Conservation (phyloP, 2,329 filamentous ascomycete species). For the Ascochyta clinopodiicola region DNA sequence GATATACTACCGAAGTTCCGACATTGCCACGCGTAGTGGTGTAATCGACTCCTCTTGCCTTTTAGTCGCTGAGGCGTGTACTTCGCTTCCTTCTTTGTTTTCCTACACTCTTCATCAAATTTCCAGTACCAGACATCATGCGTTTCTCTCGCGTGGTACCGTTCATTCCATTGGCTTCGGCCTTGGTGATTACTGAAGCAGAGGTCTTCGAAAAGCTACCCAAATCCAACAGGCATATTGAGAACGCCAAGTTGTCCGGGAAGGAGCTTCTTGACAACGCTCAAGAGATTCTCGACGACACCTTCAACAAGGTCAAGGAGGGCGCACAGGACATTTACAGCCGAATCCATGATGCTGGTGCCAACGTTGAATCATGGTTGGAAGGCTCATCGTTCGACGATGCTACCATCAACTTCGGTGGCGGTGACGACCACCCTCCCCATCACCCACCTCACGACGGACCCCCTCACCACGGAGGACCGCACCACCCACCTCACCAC, state of each 20-base stretch:
- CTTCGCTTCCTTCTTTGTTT: slow-evolving; percentile 13
- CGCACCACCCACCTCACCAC: slow-evolving; percentile 49
- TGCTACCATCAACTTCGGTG: slow-evolving; percentile 44
- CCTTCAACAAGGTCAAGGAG: slow-evolving; percentile 51
- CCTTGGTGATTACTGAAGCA: slow-evolving; percentile 62
- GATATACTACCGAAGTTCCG: slow-evolving; percentile 13
- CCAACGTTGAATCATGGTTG: slow-evolving; percentile 58
- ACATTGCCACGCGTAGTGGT: slow-evolving; percentile 33
- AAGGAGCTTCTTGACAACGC: slow-evolving; percentile 28
- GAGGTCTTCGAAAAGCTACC: slow-evolving; percentile 52
- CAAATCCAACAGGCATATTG: slow-evolving; percentile 31
- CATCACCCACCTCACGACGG: slow-evolving; percentile 26
- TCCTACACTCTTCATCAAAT: slow-evolving; percentile 10
- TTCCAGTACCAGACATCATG: slow-evolving; percentile 48
- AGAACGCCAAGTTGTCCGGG: slow-evolving; percentile 12
- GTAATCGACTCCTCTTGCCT: slow-evolving; percentile 39
- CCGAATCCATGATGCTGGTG: slow-evolving; percentile 53
- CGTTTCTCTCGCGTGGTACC: slow-evolving; percentile 58
- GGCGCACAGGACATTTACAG: slow-evolving; percentile 47
- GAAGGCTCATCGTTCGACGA: slow-evolving; percentile 45
- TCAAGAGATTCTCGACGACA: slow-evolving; percentile 53
- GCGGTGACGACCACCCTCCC: slow-evolving; percentile 42
- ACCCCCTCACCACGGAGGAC: slow-evolving; percentile 29
- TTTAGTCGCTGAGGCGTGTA: slow-evolving; percentile 20
- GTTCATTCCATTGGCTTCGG: slow-evolving; percentile 57